phyloP scores from a whole-genome alignment of 768 basidiomycete species.

The Suillus discolor region DNA sequence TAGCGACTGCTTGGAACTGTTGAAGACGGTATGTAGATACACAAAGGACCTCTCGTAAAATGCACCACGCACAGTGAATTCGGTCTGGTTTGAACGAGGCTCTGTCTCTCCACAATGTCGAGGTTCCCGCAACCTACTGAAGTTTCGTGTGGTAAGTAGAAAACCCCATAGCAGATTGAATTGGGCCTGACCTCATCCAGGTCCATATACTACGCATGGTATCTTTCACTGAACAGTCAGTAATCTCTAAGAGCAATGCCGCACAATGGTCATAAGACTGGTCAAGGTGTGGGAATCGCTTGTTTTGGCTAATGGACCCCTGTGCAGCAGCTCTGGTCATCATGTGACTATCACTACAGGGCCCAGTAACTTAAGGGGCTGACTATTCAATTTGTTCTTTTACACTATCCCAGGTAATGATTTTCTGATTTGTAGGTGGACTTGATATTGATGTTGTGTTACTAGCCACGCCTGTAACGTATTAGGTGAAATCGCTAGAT shows the following conservation, averaged over 20 bases:
- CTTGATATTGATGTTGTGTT: background rate
- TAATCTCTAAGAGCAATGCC: background rate
- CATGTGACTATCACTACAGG: background rate
- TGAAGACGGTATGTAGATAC: background rate
- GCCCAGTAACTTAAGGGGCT: background rate
- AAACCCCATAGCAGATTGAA: too few relatives aligned
- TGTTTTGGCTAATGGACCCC: background rate
- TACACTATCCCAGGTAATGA: background rate
- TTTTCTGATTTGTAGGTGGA: background rate
- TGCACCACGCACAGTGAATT: constrained; percentile 31
- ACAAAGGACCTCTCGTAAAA: background rate
- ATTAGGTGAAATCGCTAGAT: background rate
- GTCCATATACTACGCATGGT: constrained; percentile 18
- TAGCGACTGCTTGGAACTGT: constrained; percentile 58
- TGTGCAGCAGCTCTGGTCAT: background rate
- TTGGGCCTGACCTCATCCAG: constrained; percentile 26
- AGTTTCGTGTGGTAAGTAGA: background rate
- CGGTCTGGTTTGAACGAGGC: constrained; percentile 18
- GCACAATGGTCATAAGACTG: too few relatives aligned
- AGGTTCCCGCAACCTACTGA: constrained; percentile 13
- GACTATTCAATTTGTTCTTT: background rate
- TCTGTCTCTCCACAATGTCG: constrained; percentile 2
- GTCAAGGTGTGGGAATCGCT: background rate
- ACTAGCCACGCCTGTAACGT: background rate
- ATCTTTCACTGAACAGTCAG: background rate